phyloP scores from a whole-genome alignment of 75 land plant genomes.

The Ceratopteris richardii region DNA sequence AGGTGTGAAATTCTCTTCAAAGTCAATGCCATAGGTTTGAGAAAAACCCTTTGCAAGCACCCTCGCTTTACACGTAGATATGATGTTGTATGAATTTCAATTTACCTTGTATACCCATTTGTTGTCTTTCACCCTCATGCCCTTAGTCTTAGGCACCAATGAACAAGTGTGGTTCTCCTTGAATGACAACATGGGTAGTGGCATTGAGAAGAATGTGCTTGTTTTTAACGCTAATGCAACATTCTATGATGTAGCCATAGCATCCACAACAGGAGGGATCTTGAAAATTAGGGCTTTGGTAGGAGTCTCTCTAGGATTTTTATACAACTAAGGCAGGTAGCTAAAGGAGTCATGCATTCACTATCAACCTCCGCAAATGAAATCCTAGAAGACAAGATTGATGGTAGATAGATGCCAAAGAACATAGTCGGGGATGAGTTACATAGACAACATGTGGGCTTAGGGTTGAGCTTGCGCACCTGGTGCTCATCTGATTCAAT shows the following conservation, averaged over 20 bases:
- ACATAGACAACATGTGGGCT: no score
- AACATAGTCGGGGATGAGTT: conserved; percentile 36
- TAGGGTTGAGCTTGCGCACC: no score
- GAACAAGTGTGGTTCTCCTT: no score
- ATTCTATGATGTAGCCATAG: conserved; percentile 51
- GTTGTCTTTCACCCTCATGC: no score
- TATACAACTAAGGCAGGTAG: conserved; percentile 36
- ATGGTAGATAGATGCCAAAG: conserved; percentile 33
- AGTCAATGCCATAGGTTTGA: no score
- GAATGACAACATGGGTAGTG: conserved; percentile 30
- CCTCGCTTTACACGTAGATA: no score
- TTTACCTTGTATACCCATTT: no score
- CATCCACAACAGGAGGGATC: conserved; percentile 71
- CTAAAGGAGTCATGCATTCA: conserved; percentile 59
- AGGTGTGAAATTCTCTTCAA: no score
- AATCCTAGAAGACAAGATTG: conserved; percentile 36
- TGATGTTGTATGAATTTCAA: no score
- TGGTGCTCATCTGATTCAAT: no score
- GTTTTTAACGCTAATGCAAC: conserved; percentile 75
- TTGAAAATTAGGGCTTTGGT: conserved; percentile 51
- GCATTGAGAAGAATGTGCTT: conserved; percentile 46
- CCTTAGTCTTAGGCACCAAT: no score
- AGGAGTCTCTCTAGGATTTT: conserved; percentile 17
- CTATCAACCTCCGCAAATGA: conserved; percentile 38
- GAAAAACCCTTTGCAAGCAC: no score